Conservation (phyloP, 1,284 basidiomycete genomes). For the Uromyces viciae-fabae region DNA sequence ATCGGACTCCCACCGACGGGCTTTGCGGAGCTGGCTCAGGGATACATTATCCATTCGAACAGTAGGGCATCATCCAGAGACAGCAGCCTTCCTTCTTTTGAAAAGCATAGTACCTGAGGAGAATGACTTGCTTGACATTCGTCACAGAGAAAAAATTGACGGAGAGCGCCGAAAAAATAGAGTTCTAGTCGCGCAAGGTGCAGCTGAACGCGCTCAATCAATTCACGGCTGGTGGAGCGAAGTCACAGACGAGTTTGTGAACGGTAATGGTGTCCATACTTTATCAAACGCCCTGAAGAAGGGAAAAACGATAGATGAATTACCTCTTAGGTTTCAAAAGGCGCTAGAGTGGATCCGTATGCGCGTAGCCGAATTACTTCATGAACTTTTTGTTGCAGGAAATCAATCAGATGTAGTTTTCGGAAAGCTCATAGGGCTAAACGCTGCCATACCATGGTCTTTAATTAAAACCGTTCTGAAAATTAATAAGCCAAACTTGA, state of each 20-base stretch:
- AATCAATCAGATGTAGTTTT: constrained; percentile 47
- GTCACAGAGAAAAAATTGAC: constrained; percentile 48
- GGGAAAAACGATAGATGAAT: constrained; percentile 43
- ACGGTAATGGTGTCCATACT: constrained; percentile 48
- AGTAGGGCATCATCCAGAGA: constrained; percentile 50
- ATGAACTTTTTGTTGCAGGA: constrained; percentile 46
- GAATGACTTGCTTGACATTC: constrained; percentile 48
- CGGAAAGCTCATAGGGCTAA: constrained; percentile 47
- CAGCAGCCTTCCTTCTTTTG: constrained; percentile 49
- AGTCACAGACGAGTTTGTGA: constrained; percentile 48
- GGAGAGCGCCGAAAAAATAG: constrained; percentile 47
- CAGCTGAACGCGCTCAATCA: constrained; percentile 46
- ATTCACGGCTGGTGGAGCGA: constrained; percentile 45
- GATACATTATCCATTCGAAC: constrained; percentile 48
- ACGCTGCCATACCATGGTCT: constrained; percentile 49
- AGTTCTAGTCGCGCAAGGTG: constrained; percentile 46
- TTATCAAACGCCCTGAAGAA: constrained; percentile 47
- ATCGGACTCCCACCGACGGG: constrained; percentile 48
- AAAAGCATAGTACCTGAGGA: constrained; percentile 48
- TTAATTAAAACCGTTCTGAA: constrained; percentile 48
- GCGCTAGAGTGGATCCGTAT: constrained; percentile 44
- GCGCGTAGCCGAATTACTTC: constrained; percentile 47
- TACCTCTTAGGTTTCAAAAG: constrained; percentile 48
- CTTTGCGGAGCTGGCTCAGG: constrained; percentile 48
- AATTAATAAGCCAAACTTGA: constrained; percentile 47